Evolutionary conservation across 768 basidiomycete species (phyloP), one percentile per base, ranked within the genome.

Genomic region (Sarcodon aspratus): DNA sequence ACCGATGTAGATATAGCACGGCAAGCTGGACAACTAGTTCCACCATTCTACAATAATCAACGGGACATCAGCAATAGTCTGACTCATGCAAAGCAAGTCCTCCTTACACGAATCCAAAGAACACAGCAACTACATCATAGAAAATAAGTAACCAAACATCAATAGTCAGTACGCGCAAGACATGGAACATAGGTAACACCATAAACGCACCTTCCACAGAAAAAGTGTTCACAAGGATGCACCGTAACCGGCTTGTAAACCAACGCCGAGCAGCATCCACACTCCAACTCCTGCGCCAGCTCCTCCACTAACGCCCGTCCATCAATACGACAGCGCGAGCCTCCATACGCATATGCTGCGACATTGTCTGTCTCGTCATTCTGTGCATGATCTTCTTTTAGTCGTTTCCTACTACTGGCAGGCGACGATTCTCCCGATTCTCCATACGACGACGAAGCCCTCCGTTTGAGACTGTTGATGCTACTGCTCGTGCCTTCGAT

Each of bases 211-310:
- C 88, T 89, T 63, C 89, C 89, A 58, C 89, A 92, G 61, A 90
- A 91, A 72, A 85, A 89, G 70, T 92, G 89, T 56, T 90, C 85
- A 62, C 89, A 92, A 32, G 89, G 89, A 34, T 75, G 72, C 46
- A 92, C 85, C 31, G 89, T 68, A 12, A 92, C 88, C 3, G 89
- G 89, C 51, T 77, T 72, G 64, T 92, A 89, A 50, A 85, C 80
- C 38, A 92, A 70, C 50, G 79, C 88, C 13, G 85, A 75, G 63
- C 89, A 92, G 61, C 89, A 91, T 17, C 85, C 89, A 56, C 89
- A 92, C 54, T 87, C 82, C 36, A 91, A 72, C 60, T 90, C 87
- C 58, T 84, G 72, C 27, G 73, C 76, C 48, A 89, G 65, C 55
- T 82, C 76, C 37, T 82, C 78, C 18, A 73, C 73, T 49, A 87